Conservation (phyloP, 2,329 filamentous ascomycete genomes). For the Cytospora paraplurivora region DNA sequence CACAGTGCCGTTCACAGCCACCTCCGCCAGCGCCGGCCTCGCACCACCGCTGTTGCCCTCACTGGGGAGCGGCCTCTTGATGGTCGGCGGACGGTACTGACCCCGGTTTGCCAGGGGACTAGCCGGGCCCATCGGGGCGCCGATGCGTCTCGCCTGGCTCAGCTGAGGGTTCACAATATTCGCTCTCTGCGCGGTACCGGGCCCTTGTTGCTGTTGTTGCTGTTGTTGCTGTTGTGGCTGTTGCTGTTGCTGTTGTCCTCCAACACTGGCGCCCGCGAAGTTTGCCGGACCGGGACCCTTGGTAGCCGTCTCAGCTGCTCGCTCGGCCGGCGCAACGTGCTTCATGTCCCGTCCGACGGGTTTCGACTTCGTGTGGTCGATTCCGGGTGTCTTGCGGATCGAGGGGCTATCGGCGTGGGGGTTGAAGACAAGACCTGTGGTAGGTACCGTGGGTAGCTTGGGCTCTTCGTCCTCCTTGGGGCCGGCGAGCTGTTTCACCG, state of each 20-base stretch:
- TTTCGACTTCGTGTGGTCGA: constrained; percentile 78
- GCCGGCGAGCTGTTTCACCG: constrained; percentile 54
- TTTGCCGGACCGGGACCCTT: constrained; percentile 2
- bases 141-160: constrained; percentile 59
- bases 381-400: constrained; percentile 83
- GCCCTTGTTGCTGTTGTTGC: constrained; percentile 4
- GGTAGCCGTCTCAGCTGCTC: constrained; percentile 28
- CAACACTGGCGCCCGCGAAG: constrained; percentile 3
- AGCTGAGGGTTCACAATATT: constrained; percentile 56
- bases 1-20: constrained; percentile 49
- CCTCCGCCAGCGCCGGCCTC: constrained; percentile 52
- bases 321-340: constrained; percentile 49
- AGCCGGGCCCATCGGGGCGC: constrained; percentile 55
- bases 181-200: constrained; percentile 35
- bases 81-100: constrained; percentile 61
- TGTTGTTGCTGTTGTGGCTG: too few species aligned
- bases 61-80: constrained; percentile 52
- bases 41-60: constrained; percentile 34
- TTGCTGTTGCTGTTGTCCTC: neutral
- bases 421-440: constrained; percentile 64
- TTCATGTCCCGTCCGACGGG: constrained; percentile 64
- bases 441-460: constrained; percentile 45
- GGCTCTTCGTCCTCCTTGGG: constrained; percentile 49
- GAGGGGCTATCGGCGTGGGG: constrained; percentile 78
- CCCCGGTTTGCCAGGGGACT: constrained; percentile 61